Evolutionary conservation across 2,329 filamentous ascomycete genomes (phyloP), one percentile per base, ranked within the genome.

Genomic region (Exophiala oligosperma): DNA sequence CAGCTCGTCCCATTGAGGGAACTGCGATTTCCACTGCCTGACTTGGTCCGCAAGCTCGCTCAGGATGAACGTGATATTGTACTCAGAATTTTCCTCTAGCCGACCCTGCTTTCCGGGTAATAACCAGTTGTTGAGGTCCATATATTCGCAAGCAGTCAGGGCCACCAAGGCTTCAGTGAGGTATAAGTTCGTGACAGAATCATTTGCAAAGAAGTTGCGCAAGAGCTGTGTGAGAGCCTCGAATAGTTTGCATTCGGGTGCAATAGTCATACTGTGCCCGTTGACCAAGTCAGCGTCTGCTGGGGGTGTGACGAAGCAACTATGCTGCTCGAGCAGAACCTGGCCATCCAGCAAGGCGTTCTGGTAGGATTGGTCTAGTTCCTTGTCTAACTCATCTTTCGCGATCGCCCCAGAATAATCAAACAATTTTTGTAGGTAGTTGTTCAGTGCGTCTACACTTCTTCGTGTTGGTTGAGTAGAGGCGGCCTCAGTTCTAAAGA

Each of bases 91-190:
- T n/a, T 67, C 64, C 54, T 76, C 29, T 77, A 78, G 7, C 79
- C 77, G 58, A 58, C 56, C 12, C 67, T 50, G 21, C 54, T n/a
- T 57, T 48, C n/a, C 66, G 57, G 51, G 67, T 47, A 93, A 78
- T 29, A 97, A 77, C 93, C 94, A 99, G n/a, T 90, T 89, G 69
- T 97, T 91, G 11, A 97, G 81, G 21, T 87, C 85, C 69, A 96
- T 88, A 62, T 90, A 89, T 4, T 91, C 89, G 66, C 94, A 97
- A 0, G 90, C 86, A 9, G 90, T 90, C 41, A 99, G 79, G 64
- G 91, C 89, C 28, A 95, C 83, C 44, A 97, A 79, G 0, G 89
- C 84, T 67, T 95, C 90, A 0, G 93, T 97, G 1, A 97, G 79
- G 0, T 89, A 89, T 2, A 99, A 77, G 66, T 99, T 99, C 2